Evolutionary conservation across 2,329 filamentous ascomycete genomes (phyloP), one percentile per base, ranked within the genome.

Genomic region (Talaromyces sp.): DNA sequence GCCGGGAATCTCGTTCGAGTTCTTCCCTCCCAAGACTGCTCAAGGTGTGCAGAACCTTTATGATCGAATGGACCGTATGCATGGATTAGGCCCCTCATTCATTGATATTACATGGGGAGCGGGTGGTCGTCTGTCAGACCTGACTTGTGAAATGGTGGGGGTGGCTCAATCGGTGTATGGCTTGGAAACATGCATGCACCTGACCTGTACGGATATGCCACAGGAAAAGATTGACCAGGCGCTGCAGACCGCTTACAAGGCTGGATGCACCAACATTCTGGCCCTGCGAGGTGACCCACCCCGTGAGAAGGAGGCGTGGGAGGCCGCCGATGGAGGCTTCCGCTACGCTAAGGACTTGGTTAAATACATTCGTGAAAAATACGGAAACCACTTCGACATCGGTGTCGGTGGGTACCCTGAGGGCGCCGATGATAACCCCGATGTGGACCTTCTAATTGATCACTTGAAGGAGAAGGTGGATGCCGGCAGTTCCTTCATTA

Each of bases 11-110:
- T 99, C 94, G 55, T 99, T 99, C 80, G 94, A 99, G 75, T 99
- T 96, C 82, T 99, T 99, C 77, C 94, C 94, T 47, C 94, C 94
- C 35, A 99, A 99, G 80, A 99, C 94, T 3, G 74, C 75, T 19
- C 75, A 79, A 77, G 94, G 94, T 82, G 93, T 99, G 11, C 94
- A 99, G 78, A 99, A 99, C 74, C 86, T 99, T 53, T 99, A 99
- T 81, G 94, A 99, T 66, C 90, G 94, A 65, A 97, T 99, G 90
- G 94, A 99, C 77, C 91, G 92, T 76, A 99, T 99, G 94, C 91
- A 96, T 75, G 85, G 88, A 67, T 85, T 95, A 59, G 94, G 91
- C 1, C 94, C 93, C 59, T 88, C 92, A 68, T 99, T 99, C 79
- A 91, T 99, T 72, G 94, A 99, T 75, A 89, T 99, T 68, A 99